Percentiles rank a stretch among this genome's conserved stretches.
These are phyloP conservation scores for Earliella scabrosa DNA, from an alignment of 1,284 basidiomycete genomes.

Conservation along the genomic window DNA sequence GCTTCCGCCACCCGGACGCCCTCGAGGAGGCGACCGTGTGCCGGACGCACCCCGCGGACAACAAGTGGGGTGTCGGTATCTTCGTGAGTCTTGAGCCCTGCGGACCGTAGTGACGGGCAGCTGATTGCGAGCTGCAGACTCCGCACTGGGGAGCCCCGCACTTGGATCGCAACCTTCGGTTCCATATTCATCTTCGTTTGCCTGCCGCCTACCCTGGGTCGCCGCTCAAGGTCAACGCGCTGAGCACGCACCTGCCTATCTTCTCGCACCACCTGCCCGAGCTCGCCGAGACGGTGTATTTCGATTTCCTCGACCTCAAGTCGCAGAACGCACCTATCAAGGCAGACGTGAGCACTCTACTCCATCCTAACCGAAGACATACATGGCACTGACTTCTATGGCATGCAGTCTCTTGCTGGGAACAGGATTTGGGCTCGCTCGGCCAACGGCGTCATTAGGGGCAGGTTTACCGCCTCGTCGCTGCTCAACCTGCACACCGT, in stretches of 20 bases:
- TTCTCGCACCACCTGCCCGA: constrained; percentile 28
- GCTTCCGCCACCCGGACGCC: constrained; percentile 21
- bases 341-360: constrained; percentile 22
- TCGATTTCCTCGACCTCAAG: constrained; percentile 19
- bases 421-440: constrained; percentile 20
- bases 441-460: constrained; percentile 43
- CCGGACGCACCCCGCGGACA: constrained; percentile 23
- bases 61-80: constrained; percentile 33
- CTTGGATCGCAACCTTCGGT: constrained; percentile 11
- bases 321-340: constrained; percentile 23
- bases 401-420: constrained; percentile 5
- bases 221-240: constrained; percentile 18
- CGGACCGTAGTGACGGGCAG: too few relatives aligned
- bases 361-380: too few relatives aligned
- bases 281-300: constrained; percentile 20
- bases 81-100: constrained; percentile 32
- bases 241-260: constrained; percentile 28
- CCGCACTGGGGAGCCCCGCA: constrained; percentile 9
- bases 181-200: constrained; percentile 27
- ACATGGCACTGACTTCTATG: neutral
- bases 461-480: constrained; percentile 42
- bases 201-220: constrained; percentile 14
- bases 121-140: constrained; percentile 13
- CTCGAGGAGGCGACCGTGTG: constrained; percentile 27
- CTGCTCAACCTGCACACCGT: constrained; percentile 41